These are phyloP conservation scores for Epichloe glyceriae DNA, from an alignment of 2,329 filamentous ascomycete genomes.

Conservation along the genomic window DNA sequence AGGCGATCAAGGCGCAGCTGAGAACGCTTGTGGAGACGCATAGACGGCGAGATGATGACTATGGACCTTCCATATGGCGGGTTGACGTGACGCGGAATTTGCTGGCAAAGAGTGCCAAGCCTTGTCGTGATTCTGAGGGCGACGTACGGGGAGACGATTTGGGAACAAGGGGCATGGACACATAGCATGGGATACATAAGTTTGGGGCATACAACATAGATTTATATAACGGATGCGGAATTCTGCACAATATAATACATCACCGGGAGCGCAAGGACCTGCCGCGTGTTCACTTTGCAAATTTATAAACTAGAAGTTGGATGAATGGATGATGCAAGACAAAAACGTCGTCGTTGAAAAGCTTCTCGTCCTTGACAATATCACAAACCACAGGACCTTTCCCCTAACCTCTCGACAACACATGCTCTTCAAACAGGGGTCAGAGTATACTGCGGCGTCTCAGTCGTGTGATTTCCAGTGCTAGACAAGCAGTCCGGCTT, in stretches of 20 bases:
- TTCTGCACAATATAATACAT: no score
- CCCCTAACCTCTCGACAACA: no score
- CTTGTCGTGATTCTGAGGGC: constrained; percentile 6
- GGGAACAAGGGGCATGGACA: no score
- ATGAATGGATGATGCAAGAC: no score
- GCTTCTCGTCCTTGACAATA: no score
- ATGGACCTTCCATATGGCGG: constrained; percentile 20
- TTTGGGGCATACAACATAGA: no score
- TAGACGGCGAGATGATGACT: constrained; percentile 15
- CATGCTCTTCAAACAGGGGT: no score
- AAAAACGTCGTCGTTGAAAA: no score
- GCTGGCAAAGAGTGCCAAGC: constrained; percentile 17
- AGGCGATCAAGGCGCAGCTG: constrained; percentile 25
- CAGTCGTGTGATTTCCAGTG: background rate
- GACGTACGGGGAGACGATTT: background rate
- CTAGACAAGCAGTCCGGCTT: background rate
- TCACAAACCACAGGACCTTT: background rate
- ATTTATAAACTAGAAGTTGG: no score
- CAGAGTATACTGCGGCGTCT: background rate
- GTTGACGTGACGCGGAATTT: constrained; percentile 24
- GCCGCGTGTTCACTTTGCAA: background rate
- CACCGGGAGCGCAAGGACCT: no score
- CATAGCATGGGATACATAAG: no score
- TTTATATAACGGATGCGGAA: no score
- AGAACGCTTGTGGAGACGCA: constrained; percentile 21